phyloP scores from a whole-genome alignment of 2,329 filamentous ascomycete species.

The Aureobasidium namibiae region DNA sequence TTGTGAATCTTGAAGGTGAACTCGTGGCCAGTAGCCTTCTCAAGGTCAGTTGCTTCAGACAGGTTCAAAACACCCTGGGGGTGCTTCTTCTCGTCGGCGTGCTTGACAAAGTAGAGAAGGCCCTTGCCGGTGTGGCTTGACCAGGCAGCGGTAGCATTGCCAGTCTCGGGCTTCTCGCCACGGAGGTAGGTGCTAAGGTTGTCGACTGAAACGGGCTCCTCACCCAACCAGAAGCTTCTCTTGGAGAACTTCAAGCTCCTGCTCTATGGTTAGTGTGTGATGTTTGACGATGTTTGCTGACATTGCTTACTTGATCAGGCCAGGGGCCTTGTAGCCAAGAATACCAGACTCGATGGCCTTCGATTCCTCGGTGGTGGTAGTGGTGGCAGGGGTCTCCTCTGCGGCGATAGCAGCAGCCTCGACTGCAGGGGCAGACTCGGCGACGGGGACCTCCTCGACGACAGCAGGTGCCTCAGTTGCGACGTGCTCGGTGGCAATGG shows the following conservation, averaged over 20 bases:
- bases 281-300: conserved; percentile 12
- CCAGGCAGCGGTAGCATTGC: conserved; percentile 78
- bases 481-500: not conserved
- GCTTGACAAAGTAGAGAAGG: conserved; percentile 84
- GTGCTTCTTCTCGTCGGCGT: conserved; percentile 68
- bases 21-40: conserved; percentile 67
- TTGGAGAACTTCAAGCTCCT: conserved; percentile 87
- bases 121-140: conserved; percentile 91
- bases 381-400: conserved; percentile 21
- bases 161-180: conserved; percentile 74
- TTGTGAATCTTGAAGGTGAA: conserved; percentile 79
- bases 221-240: conserved; percentile 68
- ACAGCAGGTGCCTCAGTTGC: conserved; percentile 26
- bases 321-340: conserved; percentile 83
- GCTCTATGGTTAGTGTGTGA: conserved; percentile 14
- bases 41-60: conserved; percentile 61
- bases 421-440: conserved; percentile 32
- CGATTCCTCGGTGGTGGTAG: conserved; percentile 35
- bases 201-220: conserved; percentile 63
- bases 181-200: conserved; percentile 70
- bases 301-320: conserved; percentile 73
- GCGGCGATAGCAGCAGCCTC: conserved; percentile 30
- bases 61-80: conserved; percentile 79
- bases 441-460: conserved; percentile 20
- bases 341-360: conserved; percentile 61